These are phyloP conservation scores for Plasmodium billcollinsi DNA, from an alignment of 169 alveolate species.

Conservation along the genomic window DNA sequence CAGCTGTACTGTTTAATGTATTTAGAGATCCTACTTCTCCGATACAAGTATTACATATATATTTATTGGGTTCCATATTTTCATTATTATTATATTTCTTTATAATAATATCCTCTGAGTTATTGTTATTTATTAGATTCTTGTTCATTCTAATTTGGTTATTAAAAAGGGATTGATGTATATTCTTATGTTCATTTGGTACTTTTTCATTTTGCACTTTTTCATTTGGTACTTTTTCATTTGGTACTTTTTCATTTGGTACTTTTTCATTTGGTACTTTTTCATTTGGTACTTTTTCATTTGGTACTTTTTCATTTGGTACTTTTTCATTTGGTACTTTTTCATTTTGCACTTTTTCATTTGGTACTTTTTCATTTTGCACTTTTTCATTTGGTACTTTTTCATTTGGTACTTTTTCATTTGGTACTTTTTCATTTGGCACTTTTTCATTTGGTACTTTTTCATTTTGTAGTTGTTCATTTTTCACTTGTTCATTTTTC, in stretches of 20 bases:
- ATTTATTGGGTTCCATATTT: slow-evolving; percentile 69
- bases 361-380: neutral
- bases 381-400: neutral
- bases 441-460: neutral
- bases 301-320: neutral
- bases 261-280: neutral
- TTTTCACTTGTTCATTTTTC: neutral
- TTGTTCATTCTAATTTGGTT: neutral
- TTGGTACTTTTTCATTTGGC: neutral
- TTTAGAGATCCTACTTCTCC: slow-evolving; percentile 86
- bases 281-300: neutral
- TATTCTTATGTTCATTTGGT: slow-evolving; percentile 1
- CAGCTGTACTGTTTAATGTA: slow-evolving; percentile 77
- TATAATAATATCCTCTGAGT: neutral
- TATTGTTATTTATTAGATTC: neutral
- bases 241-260: neutral
- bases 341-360: neutral
- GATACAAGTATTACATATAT: slow-evolving; percentile 81
- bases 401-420: neutral
- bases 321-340: neutral
- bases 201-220: too few species aligned
- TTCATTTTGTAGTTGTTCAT: neutral
- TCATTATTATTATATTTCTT: neutral
- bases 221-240: neutral
- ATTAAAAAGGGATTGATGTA: neutral